These are phyloP conservation scores for Psilocybe mexicana DNA, from an alignment of 1,284 basidiomycete species.

Conservation along the genomic window DNA sequence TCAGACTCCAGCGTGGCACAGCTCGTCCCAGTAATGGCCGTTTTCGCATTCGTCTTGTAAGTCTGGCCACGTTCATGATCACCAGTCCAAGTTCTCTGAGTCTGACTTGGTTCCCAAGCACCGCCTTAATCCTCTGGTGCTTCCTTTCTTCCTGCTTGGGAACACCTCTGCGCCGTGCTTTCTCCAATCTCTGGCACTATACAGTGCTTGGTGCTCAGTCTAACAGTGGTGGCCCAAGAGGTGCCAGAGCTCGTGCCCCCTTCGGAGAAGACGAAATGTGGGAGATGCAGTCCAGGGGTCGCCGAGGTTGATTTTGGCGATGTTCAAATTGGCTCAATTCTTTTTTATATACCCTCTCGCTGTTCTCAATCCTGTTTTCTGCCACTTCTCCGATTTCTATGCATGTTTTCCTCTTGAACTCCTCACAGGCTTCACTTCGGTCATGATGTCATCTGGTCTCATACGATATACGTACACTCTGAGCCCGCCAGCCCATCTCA, in stretches of 20 bases:
- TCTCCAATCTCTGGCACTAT: constrained; percentile 50
- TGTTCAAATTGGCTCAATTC: neutral
- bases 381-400: neutral
- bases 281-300: constrained; percentile 59
- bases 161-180: constrained; percentile 40
- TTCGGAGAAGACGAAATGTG: constrained; percentile 52
- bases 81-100: neutral
- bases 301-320: constrained; percentile 21
- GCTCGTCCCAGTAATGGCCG: constrained; percentile 27
- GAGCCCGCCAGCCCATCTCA: constrained; percentile 1
- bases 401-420: neutral
- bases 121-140: constrained; percentile 59
- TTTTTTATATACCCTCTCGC: too few relatives aligned
- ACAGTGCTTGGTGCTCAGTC: constrained; percentile 33
- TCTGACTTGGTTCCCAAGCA: constrained; percentile 32
- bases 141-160: constrained; percentile 68
- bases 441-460: neutral
- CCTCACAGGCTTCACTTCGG: neutral
- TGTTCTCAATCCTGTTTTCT: neutral
- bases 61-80: constrained; percentile 8
- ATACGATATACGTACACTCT: neutral
- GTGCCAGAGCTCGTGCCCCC: constrained; percentile 35
- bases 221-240: constrained; percentile 18
- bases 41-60: constrained; percentile 48
- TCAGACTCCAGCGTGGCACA: neutral